Evolutionary conservation across 352 stramenopile genomes (phyloP).

Genomic region (Globisporangium nodosum): DNA sequence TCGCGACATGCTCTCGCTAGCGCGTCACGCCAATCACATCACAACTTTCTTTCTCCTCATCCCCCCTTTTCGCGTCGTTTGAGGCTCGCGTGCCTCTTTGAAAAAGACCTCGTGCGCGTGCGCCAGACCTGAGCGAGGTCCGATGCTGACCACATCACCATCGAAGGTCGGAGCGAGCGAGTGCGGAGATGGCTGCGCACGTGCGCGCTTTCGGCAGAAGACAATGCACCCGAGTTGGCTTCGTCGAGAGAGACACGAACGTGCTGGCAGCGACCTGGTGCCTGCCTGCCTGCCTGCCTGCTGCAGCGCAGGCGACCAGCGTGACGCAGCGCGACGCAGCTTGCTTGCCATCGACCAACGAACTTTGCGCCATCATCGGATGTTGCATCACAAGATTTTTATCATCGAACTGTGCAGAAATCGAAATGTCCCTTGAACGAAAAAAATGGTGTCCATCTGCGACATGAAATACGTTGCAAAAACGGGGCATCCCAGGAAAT

Average conservation of each 20-base stretch:
- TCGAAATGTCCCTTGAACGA: no score
- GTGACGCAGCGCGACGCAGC: no score
- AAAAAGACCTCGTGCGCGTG: not conserved
- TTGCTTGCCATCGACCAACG: no score
- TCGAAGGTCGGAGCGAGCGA: not conserved
- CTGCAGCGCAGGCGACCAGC: no score
- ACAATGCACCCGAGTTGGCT: no score
- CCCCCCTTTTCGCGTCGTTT: not conserved
- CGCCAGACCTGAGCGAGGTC: no score
- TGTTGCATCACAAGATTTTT: no score
- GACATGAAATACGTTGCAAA: not conserved
- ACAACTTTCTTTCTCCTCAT: not conserved
- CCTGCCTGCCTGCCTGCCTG: no score
- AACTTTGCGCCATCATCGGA: no score
- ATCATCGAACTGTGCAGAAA: no score
- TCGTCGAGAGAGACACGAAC: no score
- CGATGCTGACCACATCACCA: not conserved
- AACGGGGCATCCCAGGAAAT: not conserved
- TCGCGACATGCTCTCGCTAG: not conserved
- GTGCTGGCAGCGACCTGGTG: no score
- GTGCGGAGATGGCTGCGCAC: not conserved
- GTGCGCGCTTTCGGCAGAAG: not conserved
- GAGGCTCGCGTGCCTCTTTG: not conserved
- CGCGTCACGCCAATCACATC: not conserved
- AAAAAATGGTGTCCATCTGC: not conserved